Conservation (phyloP, 2,329 filamentous ascomycete genomes). For the Colletotrichum sp. region DNA sequence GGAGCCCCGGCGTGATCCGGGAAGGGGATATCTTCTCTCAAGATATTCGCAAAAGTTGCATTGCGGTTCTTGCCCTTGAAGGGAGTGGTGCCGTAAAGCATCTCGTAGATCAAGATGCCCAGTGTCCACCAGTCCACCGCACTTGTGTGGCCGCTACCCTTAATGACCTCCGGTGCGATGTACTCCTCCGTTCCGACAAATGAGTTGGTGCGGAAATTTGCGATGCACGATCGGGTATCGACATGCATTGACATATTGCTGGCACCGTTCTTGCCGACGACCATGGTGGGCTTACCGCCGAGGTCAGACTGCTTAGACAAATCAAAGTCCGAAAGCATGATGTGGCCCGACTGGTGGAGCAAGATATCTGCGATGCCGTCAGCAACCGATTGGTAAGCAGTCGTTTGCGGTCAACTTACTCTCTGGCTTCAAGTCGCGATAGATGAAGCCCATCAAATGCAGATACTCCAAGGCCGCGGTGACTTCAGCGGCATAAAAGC, state of each 20-base stretch:
- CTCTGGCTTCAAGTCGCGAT: conserved; percentile 96
- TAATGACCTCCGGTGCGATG: conserved; percentile 98
- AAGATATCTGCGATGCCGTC: conserved; percentile 74
- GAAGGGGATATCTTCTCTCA: conserved; percentile 94
- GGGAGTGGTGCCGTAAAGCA: conserved; percentile 97
- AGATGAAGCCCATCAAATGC: conserved; percentile 99
- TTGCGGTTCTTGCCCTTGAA: conserved; percentile 99
- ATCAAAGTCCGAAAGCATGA: conserved; percentile 99
- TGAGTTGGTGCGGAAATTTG: conserved; percentile 96
- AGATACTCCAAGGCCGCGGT: conserved; percentile 96
- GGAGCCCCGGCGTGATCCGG: conserved; percentile 85
- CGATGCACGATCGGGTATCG: conserved; percentile 97
- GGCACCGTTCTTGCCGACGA: conserved; percentile 86
- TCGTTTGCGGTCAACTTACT: conserved; percentile 63
- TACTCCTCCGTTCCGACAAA: conserved; percentile 99
- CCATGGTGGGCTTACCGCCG: conserved; percentile 97
- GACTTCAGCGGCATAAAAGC: conserved; percentile 97
- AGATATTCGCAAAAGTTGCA: conserved; percentile 95
- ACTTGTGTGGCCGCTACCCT: conserved; percentile 96
- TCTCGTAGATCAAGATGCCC: conserved; percentile 97
- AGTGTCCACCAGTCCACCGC: conserved; percentile 99
- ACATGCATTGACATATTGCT: conserved; percentile 91
- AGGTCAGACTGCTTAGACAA: conserved; percentile 96
- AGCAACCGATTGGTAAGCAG: conserved; percentile 17
- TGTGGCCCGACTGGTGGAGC: conserved; percentile 98